These are phyloP conservation scores for Penicillium pulvis DNA, from an alignment of 495 filamentous ascomycete genomes.

Conservation along the genomic window DNA sequence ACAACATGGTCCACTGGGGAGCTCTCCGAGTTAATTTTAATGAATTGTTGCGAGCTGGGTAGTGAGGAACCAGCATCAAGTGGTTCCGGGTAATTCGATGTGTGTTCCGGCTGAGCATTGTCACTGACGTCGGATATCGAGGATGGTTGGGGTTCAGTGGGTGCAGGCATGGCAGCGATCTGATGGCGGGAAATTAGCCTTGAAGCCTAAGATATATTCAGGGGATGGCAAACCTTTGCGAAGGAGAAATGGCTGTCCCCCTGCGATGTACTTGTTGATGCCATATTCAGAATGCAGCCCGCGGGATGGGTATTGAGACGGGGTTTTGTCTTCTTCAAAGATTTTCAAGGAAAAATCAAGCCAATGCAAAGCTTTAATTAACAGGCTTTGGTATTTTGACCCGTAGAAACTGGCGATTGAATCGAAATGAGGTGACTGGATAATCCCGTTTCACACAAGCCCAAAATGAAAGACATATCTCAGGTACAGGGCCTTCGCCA, in stretches of 20 bases:
- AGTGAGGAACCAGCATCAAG: conserved; percentile 23
- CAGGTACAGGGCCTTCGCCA: conserved; percentile 54
- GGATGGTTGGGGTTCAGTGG: conserved; percentile 30
- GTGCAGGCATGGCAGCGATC: conserved; percentile 49
- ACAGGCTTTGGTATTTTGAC: conserved; percentile 23
- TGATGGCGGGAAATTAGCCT: conserved; percentile 17
- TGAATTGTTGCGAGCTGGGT: conserved; percentile 22
- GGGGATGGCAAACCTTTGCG: conserved; percentile 40
- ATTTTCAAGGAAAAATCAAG: conserved; percentile 26
- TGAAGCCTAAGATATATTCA: neutral
- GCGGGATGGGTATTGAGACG: conserved; percentile 15
- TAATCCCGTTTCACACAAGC: conserved; percentile 51
- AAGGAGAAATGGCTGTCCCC: conserved; percentile 45
- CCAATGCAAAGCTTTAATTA: conserved; percentile 26
- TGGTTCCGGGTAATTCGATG: conserved; percentile 20
- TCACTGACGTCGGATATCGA: conserved; percentile 27
- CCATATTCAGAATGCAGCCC: conserved; percentile 33
- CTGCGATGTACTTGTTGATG: conserved; percentile 34
- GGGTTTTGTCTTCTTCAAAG: conserved; percentile 17
- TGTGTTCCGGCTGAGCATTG: conserved; percentile 23
- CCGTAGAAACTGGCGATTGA: conserved; percentile 34
- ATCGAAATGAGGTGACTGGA: conserved; percentile 42
- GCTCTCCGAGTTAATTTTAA: conserved; percentile 20
- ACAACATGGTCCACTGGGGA: conserved; percentile 29
- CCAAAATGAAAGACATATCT: conserved; percentile 55